Evolutionary conservation across 2,329 filamentous ascomycete species (phyloP), one percentile per base, ranked within the genome.

Genomic region (Myriosclerotinia curreyana): DNA sequence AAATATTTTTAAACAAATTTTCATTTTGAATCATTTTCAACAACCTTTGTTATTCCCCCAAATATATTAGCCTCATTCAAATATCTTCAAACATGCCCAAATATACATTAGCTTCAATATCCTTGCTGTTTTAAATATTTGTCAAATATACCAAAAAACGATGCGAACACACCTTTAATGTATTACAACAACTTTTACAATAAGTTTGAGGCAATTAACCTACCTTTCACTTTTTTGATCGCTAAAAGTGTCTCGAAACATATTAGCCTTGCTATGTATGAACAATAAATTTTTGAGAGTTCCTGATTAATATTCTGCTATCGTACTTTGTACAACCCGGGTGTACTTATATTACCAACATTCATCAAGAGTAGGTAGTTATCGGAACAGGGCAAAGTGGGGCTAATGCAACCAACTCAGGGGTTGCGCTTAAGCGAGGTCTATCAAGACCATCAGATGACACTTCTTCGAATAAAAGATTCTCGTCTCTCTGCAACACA

Each of bases 401-500:
- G 28, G 15, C n/a, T 20, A 20, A 20, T 11, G 3, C 5, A 34
- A 36, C 20, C 4, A 11, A 52, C n/a, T 52, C 50, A 52, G 50
- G 28, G 42, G 54, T 31, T 36, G 42, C 28, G 7, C 42, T 11
- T 46, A 58, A 58, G 40, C 40, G 54, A 58, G 54, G 7, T 46
- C 25, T 34, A 17, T 7, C 38, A 22, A n/a, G 12, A 51, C 8
- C 49, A 51, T 34, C 49, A 34, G 31, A 34, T 48, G 28, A 25
- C 54, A 48, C 17, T 56, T 46, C n/a, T 46, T 42, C 40, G 44
- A 20, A 48, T 14, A 48, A 48, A n/a, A n/a, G n/a, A 25, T 46
- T 46, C 4, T n/a, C 8, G 20, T 42, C 11, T 17, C 5, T 42
- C 42, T 5, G 28, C 28, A 31, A 31, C 28, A 5, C 42, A 46